These are phyloP conservation scores for Quercus rubra DNA, from an alignment of 306 rosid species.

Conservation along the genomic window DNA sequence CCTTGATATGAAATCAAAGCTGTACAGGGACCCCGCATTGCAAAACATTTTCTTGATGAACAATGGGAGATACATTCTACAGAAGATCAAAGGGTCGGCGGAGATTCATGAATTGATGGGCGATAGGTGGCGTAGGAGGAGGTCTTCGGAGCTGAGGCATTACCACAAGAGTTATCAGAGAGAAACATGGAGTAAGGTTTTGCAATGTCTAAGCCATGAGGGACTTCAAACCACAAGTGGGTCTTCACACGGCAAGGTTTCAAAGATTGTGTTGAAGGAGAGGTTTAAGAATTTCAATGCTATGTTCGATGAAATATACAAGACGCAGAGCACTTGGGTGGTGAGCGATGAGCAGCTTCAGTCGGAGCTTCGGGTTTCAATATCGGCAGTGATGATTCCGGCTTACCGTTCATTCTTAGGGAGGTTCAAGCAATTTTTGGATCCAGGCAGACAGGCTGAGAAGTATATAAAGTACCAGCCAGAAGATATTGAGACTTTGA, in stretches of 20 bases:
- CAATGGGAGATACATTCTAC: constrained; percentile 75
- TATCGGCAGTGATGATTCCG: constrained; percentile 72
- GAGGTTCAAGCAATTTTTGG: constrained; percentile 66
- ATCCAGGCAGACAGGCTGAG: constrained; percentile 50
- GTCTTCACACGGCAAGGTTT: constrained; percentile 37
- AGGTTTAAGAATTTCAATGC: constrained; percentile 66
- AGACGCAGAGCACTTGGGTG: constrained; percentile 71
- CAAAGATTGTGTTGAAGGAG: constrained; percentile 60
- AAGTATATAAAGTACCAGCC: constrained; percentile 79
- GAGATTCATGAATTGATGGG: constrained; percentile 65
- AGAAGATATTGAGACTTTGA: constrained; percentile 68
- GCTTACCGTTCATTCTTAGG: constrained; percentile 70
- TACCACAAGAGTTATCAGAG: constrained; percentile 72
- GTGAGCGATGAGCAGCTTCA: constrained; percentile 79
- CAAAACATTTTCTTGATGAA: constrained; percentile 72
- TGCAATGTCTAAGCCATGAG: constrained; percentile 59
- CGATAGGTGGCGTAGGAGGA: constrained; percentile 63
- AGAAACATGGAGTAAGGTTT: constrained; percentile 71
- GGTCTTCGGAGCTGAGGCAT: constrained; percentile 47
- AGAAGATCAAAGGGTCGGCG: constrained; percentile 61
- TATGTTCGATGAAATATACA: constrained; percentile 74
- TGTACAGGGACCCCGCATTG: constrained; percentile 50
- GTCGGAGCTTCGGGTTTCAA: constrained; percentile 71
- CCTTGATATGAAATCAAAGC: constrained; percentile 52
- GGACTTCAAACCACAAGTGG: constrained; percentile 32